Conservation (phyloP, 176 grass and related monocot genomes). For the Hyparrhenia diplandra region DNA sequence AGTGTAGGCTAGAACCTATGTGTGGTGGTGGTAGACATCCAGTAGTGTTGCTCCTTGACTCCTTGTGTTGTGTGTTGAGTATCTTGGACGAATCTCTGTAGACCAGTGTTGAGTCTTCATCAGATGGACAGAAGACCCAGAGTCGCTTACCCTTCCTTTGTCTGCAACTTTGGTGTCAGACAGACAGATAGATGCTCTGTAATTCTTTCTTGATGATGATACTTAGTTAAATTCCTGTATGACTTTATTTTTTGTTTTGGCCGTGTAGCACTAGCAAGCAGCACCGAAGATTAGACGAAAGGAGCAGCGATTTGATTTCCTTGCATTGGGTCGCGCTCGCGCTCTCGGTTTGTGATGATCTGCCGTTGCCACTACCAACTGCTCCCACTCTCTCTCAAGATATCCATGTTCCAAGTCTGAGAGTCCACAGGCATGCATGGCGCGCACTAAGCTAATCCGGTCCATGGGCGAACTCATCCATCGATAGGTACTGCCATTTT, state of each 20-base stretch:
- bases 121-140: neutral
- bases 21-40: too few species aligned
- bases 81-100: too few species aligned
- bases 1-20: too few species aligned
- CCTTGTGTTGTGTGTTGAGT: too few species aligned
- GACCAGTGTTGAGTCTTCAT: too few species aligned
- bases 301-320: neutral
- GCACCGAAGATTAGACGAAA: neutral
- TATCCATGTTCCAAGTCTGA: too few species aligned
- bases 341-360: neutral
- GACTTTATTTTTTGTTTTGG: too few species aligned
- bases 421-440: neutral
- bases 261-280: neutral
- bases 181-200: neutral
- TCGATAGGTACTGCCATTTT: neutral
- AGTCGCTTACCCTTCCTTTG: neutral
- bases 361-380: neutral
- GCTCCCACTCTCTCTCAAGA: neutral
- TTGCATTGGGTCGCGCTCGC: neutral
- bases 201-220: neutral
- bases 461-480: neutral
- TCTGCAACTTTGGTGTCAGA: neutral
- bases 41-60: too few species aligned
- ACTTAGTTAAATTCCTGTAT: neutral
- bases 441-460: neutral